Conservation (phyloP, 1,284 basidiomycete genomes). For the Microstroma glucosiphilum region DNA sequence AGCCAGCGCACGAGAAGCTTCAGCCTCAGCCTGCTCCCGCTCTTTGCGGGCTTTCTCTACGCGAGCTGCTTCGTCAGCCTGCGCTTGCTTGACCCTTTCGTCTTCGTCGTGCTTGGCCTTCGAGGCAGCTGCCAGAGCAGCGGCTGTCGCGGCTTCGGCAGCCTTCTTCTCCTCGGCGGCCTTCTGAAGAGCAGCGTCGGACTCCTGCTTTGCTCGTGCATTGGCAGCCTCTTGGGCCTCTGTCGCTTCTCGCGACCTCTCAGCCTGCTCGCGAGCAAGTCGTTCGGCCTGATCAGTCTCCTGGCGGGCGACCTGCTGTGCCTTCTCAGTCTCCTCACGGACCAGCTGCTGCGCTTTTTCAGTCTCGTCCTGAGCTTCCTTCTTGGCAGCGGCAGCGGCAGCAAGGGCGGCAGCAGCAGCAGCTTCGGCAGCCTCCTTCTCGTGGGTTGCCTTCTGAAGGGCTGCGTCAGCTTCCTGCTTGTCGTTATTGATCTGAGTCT, state of each 20-base stretch:
- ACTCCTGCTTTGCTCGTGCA: conserved; percentile 4
- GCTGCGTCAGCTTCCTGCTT: conserved; percentile 5
- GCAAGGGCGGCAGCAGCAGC: background rate
- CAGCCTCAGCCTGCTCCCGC: background rate
- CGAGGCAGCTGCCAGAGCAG: too few relatives aligned
- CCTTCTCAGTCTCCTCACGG: too few relatives aligned
- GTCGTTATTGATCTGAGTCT: background rate
- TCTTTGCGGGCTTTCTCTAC: background rate
- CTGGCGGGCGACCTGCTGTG: too few relatives aligned
- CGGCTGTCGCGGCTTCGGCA: too few relatives aligned
- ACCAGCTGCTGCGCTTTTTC: too few relatives aligned
- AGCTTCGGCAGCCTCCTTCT: background rate
- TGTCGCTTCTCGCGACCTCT: too few relatives aligned
- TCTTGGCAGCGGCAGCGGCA: conserved; percentile 4
- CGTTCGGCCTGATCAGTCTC: too few relatives aligned
- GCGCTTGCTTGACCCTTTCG: background rate
- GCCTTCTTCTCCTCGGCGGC: background rate
- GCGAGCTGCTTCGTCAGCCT: background rate
- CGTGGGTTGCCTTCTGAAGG: background rate
- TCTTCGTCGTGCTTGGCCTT: background rate
- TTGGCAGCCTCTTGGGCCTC: background rate
- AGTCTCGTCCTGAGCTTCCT: conserved; percentile 9
- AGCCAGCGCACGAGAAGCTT: background rate
- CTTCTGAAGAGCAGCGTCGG: background rate
- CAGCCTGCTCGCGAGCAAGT: too few relatives aligned